Percentiles rank a stretch among this genome's conserved stretches.
Conservation (phyloP, 495 filamentous ascomycete genomes). For the Podospora pseudocomata region DNA sequence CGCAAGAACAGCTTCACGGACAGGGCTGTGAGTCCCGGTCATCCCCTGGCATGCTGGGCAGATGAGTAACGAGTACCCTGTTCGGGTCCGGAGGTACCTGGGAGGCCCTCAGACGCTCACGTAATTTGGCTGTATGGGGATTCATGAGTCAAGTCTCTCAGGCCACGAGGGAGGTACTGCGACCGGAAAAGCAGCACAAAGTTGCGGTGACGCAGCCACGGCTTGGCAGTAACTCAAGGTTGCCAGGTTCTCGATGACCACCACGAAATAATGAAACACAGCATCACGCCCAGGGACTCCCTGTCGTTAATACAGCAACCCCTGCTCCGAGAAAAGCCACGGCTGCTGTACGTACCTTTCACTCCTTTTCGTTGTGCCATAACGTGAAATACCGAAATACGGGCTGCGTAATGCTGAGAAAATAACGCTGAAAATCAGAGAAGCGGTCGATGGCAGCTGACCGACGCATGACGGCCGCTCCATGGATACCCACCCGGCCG, state of each 20-base stretch:
- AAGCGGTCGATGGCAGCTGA: background rate
- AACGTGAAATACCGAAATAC: slow-evolving; percentile 1
- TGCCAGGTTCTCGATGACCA: slow-evolving; percentile 28
- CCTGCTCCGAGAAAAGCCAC: slow-evolving; percentile 21
- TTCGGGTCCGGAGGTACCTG: slow-evolving; percentile 18
- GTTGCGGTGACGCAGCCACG: slow-evolving; percentile 40
- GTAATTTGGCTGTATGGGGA: slow-evolving; percentile 6
- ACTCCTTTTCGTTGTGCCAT: slow-evolving; percentile 12
- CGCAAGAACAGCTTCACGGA: slow-evolving; percentile 27
- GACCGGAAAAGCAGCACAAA: slow-evolving; percentile 18
- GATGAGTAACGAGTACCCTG: slow-evolving; percentile 24
- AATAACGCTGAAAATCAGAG: background rate
- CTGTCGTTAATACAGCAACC: slow-evolving; percentile 28
- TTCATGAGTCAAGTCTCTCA: slow-evolving; percentile 19
- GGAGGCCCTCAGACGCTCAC: slow-evolving; percentile 5
- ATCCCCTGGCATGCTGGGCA: slow-evolving; percentile 22
- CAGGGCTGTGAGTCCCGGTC: slow-evolving; percentile 31
- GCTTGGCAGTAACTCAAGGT: slow-evolving; percentile 30
- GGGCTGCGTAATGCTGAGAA: background rate
- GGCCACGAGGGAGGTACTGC: slow-evolving; percentile 20
- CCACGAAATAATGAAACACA: slow-evolving; percentile 33
- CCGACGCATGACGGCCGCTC: slow-evolving; percentile 7
- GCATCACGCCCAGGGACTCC: slow-evolving; percentile 22
- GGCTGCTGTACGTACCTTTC: slow-evolving; percentile 20
- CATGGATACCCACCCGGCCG: slow-evolving; percentile 6